A percentile compares a stretch with the other conserved stretches of the same genome.
Conservation (phyloP, 768 basidiomycete species). For the Phylloporus sp. region DNA sequence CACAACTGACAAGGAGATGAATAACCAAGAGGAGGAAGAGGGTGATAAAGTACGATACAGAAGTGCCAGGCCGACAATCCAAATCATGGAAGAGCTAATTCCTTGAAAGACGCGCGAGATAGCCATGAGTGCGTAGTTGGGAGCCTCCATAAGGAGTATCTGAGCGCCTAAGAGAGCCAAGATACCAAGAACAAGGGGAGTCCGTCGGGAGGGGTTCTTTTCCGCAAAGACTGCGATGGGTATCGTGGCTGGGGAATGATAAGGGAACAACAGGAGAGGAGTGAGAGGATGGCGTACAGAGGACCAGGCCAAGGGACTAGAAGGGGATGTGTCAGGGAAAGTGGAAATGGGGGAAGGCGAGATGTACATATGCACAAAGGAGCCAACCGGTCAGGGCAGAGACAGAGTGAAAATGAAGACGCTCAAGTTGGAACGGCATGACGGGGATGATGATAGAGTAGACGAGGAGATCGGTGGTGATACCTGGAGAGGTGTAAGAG, state of each 20-base stretch:
- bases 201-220: conserved; percentile 41
- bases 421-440: conserved; percentile 58
- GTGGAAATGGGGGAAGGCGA: neutral
- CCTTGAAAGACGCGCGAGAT: conserved; percentile 59
- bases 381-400: conserved; percentile 59
- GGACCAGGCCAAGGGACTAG: conserved; percentile 54
- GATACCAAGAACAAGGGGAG: conserved; percentile 50
- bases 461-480: conserved; percentile 51
- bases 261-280: neutral
- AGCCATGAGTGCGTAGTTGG: conserved; percentile 52
- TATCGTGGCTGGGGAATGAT: conserved; percentile 42
- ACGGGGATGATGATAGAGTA: conserved; percentile 63
- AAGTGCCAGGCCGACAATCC: conserved; percentile 59
- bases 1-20: conserved; percentile 42
- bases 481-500: conserved; percentile 22
- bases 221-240: conserved; percentile 58
- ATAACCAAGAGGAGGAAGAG: neutral
- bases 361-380: conserved; percentile 53
- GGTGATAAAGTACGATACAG: conserved; percentile 37
- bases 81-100: conserved; percentile 55
- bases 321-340: conserved; percentile 3
- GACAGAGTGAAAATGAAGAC: conserved; percentile 40
- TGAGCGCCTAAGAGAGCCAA: conserved; percentile 50
- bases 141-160: conserved; percentile 61
- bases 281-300: conserved; percentile 38